phyloP scores from a whole-genome alignment of 1,139 yeast species.

The Insectozyma bohioensis region DNA sequence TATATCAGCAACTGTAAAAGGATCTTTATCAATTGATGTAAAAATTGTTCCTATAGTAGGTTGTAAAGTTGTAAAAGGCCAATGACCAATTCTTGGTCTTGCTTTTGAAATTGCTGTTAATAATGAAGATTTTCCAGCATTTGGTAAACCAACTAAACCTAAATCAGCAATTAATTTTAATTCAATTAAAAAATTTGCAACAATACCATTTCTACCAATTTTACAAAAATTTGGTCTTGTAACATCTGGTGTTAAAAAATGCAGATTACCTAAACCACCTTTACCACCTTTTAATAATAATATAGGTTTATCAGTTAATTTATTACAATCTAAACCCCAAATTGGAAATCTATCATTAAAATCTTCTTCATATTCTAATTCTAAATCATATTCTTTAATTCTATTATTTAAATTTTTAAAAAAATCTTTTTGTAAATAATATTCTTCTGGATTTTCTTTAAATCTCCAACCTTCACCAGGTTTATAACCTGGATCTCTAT shows the following conservation, averaged over 20 bases:
- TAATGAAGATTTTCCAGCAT: conserved; percentile 93
- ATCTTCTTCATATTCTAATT: conserved; percentile 59
- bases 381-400: conserved; percentile 64
- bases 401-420: conserved; percentile 62
- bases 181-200: conserved; percentile 72
- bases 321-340: conserved; percentile 71
- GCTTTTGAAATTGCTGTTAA: conserved; percentile 89
- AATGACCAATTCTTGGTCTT: conserved; percentile 88
- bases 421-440: conserved; percentile 62
- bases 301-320: conserved; percentile 66
- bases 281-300: conserved; percentile 77
- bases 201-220: conserved; percentile 69
- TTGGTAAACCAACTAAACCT: conserved; percentile 92
- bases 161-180: conserved; percentile 85
- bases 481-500: conserved; percentile 49
- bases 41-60: conserved; percentile 90
- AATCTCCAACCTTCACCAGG: conserved; percentile 89
- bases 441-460: conserved; percentile 70
- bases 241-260: conserved; percentile 77
- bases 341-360: conserved; percentile 70
- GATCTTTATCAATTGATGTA: conserved; percentile 61
- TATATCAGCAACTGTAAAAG: conserved; percentile 94
- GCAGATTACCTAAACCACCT: conserved; percentile 97
- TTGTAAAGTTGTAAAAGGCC: conserved; percentile 93
- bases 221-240: conserved; percentile 90